A percentile compares a stretch with the other conserved stretches of the same genome.
Conservation (phyloP, 192 early-diverging fungal genomes). For the Coemansia sp. region DNA sequence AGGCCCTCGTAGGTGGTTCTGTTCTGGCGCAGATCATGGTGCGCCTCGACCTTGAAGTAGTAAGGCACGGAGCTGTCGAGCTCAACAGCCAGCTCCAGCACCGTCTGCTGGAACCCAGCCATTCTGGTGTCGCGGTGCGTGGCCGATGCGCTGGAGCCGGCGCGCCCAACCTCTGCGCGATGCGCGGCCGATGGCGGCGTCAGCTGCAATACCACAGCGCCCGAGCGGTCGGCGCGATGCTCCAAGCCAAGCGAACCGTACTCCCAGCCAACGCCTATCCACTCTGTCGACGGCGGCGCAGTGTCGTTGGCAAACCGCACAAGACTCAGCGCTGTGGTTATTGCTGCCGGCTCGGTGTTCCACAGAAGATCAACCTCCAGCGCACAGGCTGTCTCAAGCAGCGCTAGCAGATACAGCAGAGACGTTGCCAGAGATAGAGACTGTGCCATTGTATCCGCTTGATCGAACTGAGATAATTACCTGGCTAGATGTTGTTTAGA, state of each 20-base stretch:
- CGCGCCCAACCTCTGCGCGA: conserved; percentile 27
- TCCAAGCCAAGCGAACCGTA: conserved; percentile 39
- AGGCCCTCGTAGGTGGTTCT: conserved; percentile 48
- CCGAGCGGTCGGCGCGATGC: conserved; percentile 19
- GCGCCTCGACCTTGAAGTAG: conserved; percentile 49
- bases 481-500: too few species aligned
- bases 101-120: conserved; percentile 23
- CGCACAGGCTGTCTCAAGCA: not conserved
- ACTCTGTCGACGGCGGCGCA: conserved; percentile 37
- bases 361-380: conserved; percentile 41
- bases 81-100: conserved; percentile 24
- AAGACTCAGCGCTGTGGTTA: conserved; percentile 35
- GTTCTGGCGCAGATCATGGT: conserved; percentile 41
- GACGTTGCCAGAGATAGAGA: not conserved
- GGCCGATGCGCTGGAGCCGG: conserved; percentile 14
- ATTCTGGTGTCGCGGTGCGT: conserved; percentile 16
- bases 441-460: not conserved
- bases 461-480: too few species aligned
- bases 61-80: conserved; percentile 21
- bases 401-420: not conserved
- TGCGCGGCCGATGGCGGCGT: conserved; percentile 25
- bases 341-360: conserved; percentile 18
- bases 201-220: conserved; percentile 33
- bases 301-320: conserved; percentile 43
- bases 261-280: conserved; percentile 39